Evolutionary conservation across 2,329 filamentous ascomycete genomes (phyloP).

Genomic region (Fusarium transvaalense): DNA sequence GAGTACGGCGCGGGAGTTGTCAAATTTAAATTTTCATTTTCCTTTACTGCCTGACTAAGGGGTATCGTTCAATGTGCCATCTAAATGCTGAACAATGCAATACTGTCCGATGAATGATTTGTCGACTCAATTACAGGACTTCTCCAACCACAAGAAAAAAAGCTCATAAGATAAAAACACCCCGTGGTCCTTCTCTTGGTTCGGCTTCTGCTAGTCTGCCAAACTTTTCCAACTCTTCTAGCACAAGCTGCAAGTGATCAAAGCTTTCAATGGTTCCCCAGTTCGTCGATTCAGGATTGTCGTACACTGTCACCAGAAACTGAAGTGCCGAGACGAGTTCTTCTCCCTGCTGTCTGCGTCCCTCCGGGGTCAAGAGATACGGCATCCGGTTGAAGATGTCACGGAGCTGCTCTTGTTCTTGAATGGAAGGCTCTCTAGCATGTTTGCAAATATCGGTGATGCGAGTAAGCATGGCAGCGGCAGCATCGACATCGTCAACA

Average conservation of each 20-base stretch:
- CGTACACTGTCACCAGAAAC: slow-evolving; percentile 22
- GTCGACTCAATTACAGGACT: not conserved
- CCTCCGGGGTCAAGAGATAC: slow-evolving; percentile 19
- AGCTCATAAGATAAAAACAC: slow-evolving; percentile 26
- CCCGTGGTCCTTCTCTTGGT: slow-evolving; percentile 13
- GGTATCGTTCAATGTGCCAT: slow-evolving; percentile 34
- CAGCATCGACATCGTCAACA: slow-evolving; percentile 11
- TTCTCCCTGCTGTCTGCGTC: not conserved
- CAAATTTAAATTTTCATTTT: slow-evolving; percentile 29
- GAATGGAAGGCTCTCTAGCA: not conserved
- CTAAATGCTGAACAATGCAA: slow-evolving; percentile 32
- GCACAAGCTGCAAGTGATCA: slow-evolving; percentile 6
- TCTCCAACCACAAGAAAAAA: slow-evolving; percentile 1
- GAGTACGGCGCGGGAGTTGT: slow-evolving; percentile 44
- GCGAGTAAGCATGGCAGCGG: slow-evolving; percentile 3
- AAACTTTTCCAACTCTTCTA: slow-evolving; percentile 21
- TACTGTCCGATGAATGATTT: not conserved
- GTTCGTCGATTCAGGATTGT: slow-evolving; percentile 3
- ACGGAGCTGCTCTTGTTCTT: slow-evolving; percentile 2
- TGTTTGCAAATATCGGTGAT: slow-evolving; percentile 12
- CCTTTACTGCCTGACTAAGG: slow-evolving; percentile 26
- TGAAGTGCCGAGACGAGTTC: not conserved
- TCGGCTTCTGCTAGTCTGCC: slow-evolving; percentile 3
- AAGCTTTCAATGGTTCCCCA: slow-evolving; percentile 33
- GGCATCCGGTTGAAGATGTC: slow-evolving; percentile 19